Evolutionary conservation across 768 basidiomycete species (phyloP).

Genomic region (Chalciporus sphaerocephalus): DNA sequence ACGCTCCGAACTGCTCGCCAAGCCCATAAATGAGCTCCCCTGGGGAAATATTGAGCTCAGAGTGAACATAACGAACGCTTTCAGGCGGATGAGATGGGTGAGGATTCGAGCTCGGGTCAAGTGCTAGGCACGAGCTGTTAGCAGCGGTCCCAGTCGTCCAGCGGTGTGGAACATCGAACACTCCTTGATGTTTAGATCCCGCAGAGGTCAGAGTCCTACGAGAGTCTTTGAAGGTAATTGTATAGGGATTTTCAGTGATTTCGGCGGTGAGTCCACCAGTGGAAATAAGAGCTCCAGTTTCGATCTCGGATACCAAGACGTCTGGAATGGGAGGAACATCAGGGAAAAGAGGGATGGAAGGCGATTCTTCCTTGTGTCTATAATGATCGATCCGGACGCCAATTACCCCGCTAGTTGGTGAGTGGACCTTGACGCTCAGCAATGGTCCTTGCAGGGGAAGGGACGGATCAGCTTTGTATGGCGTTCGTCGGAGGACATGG

Average conservation of each 20-base stretch:
- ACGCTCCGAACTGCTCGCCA: conserved; percentile 71
- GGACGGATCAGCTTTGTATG: background rate
- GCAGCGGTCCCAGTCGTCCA: conserved; percentile 51
- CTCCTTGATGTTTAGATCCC: conserved; percentile 51
- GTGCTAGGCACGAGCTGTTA: conserved; percentile 53
- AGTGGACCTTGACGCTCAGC: conserved; percentile 43
- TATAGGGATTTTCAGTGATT: conserved; percentile 57
- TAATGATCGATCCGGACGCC: conserved; percentile 57
- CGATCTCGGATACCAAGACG: conserved; percentile 29
- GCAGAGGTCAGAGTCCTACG: conserved; percentile 27
- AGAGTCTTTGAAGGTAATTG: conserved; percentile 55
- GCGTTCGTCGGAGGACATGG: background rate
- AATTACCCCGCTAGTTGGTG: conserved; percentile 52
- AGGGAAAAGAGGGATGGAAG: conserved; percentile 59
- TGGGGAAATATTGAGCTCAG: conserved; percentile 61
- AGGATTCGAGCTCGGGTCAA: conserved; percentile 57
- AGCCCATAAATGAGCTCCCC: conserved; percentile 72
- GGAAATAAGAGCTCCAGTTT: conserved; percentile 31
- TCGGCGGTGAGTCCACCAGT: conserved; percentile 49
- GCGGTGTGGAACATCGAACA: conserved; percentile 52
- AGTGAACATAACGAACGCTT: conserved; percentile 43
- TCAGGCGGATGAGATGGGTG: conserved; percentile 40
- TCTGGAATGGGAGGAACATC: conserved; percentile 49
- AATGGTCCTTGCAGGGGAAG: conserved; percentile 7
- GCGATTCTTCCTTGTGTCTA: conserved; percentile 38